phyloP scores from a whole-genome alignment of 805 yeast species.

The Suhomyces sp. region DNA sequence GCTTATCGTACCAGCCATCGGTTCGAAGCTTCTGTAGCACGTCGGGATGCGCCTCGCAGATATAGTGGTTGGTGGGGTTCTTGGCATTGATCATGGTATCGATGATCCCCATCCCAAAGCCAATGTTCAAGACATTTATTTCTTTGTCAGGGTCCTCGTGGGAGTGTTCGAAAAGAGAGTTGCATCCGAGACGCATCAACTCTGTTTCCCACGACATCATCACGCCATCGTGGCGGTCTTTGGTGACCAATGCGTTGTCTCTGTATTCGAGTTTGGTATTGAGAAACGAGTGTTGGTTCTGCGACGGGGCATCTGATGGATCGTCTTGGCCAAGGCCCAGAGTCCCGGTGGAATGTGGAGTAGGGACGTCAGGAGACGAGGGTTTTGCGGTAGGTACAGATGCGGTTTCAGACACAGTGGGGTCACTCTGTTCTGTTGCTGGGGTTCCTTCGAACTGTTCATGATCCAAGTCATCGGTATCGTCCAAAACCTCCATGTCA shows the following conservation, averaged over 20 bases:
- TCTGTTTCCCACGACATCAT: constrained; percentile 97
- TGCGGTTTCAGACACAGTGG: not conserved
- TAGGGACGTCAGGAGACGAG: constrained; percentile 5
- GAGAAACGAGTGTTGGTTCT: constrained; percentile 62
- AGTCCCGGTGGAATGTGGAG: no score
- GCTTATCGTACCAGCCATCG: constrained; percentile 82
- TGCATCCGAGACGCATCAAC: constrained; percentile 79
- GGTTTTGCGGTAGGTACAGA: constrained; percentile 3
- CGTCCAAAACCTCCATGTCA: constrained; percentile 61
- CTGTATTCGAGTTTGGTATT: constrained; percentile 65
- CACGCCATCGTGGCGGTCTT: constrained; percentile 78
- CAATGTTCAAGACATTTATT: constrained; percentile 70
- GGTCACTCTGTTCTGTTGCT: not conserved
- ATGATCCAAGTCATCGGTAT: constrained; percentile 26
- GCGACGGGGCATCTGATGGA: constrained; percentile 51
- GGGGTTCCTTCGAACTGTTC: constrained; percentile 11
- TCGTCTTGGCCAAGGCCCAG: no score
- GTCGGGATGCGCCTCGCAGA: constrained; percentile 93
- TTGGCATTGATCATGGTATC: constrained; percentile 62
- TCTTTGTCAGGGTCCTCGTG: constrained; percentile 26
- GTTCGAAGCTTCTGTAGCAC: constrained; percentile 64
- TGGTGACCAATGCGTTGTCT: constrained; percentile 69
- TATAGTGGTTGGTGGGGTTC: constrained; percentile 71
- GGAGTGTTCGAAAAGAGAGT: constrained; percentile 52
- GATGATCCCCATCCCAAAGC: constrained; percentile 97